phyloP scores from a whole-genome alignment of 495 filamentous ascomycete genomes.

The Rostrohypoxylon terebratum region DNA sequence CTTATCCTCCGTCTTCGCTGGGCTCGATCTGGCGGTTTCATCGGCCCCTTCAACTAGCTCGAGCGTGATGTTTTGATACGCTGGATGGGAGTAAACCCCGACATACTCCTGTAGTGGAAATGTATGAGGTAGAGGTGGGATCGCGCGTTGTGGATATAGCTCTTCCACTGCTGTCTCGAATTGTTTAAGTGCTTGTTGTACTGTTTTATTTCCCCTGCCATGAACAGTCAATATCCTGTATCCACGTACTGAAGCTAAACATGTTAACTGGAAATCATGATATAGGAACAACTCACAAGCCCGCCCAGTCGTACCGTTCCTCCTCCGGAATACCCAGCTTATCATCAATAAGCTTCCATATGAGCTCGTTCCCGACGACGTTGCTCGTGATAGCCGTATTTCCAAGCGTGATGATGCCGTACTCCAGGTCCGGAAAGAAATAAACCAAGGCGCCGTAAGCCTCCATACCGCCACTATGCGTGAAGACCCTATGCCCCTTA shows the following conservation, averaged over 20 bases:
- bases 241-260: background rate
- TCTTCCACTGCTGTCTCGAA: slow-evolving; percentile 43
- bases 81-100: slow-evolving; percentile 59
- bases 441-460: slow-evolving; percentile 59
- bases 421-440: slow-evolving; percentile 60
- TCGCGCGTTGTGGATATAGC: slow-evolving; percentile 50
- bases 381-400: slow-evolving; percentile 57
- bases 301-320: slow-evolving; percentile 49
- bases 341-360: slow-evolving; percentile 58
- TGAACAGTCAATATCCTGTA: background rate
- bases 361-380: slow-evolving; percentile 45
- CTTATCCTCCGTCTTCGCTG: background rate
- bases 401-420: slow-evolving; percentile 59
- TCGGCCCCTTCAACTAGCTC: slow-evolving; percentile 19
- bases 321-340: slow-evolving; percentile 49
- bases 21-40: no score
- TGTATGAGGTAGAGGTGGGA: slow-evolving; percentile 47
- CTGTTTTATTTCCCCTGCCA: slow-evolving; percentile 20
- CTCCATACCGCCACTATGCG: slow-evolving; percentile 60
- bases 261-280: background rate
- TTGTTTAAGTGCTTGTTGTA: slow-evolving; percentile 37
- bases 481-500: slow-evolving; percentile 56
- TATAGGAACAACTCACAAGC: slow-evolving; percentile 34
- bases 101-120: slow-evolving; percentile 51
- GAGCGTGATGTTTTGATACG: slow-evolving; percentile 55